Conservation (phyloP, 2,329 filamentous ascomycete species). For the Fusarium sp. region DNA sequence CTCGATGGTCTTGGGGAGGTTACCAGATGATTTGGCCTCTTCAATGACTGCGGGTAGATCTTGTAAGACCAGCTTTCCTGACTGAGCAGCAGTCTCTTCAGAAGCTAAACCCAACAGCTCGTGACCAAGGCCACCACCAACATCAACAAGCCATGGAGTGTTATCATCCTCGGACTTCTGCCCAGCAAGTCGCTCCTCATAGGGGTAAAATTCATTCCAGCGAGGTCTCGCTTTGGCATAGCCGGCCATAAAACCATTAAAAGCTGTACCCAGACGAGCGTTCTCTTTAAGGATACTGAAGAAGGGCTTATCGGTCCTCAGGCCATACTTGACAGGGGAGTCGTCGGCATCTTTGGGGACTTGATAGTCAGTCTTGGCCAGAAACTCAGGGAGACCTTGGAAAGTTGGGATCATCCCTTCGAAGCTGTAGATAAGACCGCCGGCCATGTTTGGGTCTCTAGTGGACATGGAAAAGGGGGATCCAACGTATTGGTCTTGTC, state of each 20-base stretch:
- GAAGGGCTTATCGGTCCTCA: conserved; percentile 48
- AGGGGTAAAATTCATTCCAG: conserved; percentile 51
- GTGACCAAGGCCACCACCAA: conserved; percentile 28
- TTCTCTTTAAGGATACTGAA: conserved; percentile 52
- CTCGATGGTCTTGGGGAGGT: conserved; percentile 13
- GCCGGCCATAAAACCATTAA: conserved; percentile 55
- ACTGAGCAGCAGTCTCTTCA: not conserved
- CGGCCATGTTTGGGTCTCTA: conserved; percentile 30
- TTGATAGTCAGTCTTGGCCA: conserved; percentile 52
- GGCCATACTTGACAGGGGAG: conserved; percentile 32
- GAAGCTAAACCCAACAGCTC: conserved; percentile 13
- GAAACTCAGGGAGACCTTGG: conserved; percentile 52
- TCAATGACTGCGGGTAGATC: conserved; percentile 26
- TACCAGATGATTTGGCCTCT: conserved; percentile 8
- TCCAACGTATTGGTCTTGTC: conserved; percentile 7
- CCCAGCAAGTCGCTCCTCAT: conserved; percentile 18
- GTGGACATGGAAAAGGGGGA: conserved; percentile 24
- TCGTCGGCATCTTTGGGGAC: conserved; percentile 50
- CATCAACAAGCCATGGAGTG: conserved; percentile 27
- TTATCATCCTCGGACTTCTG: not conserved
- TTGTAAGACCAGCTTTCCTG: conserved; percentile 20
- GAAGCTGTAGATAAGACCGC: conserved; percentile 36
- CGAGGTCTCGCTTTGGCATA: conserved; percentile 51
- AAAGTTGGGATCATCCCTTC: conserved; percentile 37
- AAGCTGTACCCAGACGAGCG: conserved; percentile 49